A percentile compares a stretch with the other conserved stretches of the same genome.
Evolutionary conservation across 441 rosid genomes (phyloP).

Genomic region (Gossypium trilobum): DNA sequence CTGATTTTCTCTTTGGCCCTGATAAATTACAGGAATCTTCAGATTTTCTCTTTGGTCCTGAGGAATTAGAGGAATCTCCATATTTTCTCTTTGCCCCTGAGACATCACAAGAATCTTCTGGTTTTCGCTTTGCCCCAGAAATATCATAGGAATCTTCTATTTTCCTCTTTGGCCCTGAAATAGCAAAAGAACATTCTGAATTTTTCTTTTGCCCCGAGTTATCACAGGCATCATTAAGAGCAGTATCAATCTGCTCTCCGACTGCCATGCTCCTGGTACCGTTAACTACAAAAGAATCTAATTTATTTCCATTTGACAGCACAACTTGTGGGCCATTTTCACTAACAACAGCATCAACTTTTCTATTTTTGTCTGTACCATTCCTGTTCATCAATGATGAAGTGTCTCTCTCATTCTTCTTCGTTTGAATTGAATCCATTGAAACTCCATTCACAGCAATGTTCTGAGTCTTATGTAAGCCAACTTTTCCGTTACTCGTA

Average conservation of each 20-base stretch:
- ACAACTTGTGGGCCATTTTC: constrained; percentile 22
- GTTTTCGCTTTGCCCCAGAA: background rate
- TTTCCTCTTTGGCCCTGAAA: background rate
- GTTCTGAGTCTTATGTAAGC: constrained; percentile 33
- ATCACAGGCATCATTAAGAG: background rate
- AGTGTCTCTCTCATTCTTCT: constrained; percentile 34
- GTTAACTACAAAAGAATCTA: constrained; percentile 25
- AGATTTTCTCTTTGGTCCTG: background rate
- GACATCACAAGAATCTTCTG: background rate
- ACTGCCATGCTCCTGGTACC: constrained; percentile 19
- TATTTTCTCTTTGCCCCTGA: background rate
- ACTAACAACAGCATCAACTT: constrained; percentile 28
- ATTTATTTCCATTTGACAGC: constrained; percentile 30
- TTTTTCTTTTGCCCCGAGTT: background rate
- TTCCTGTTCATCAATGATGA: constrained; percentile 24
- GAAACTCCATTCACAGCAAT: constrained; percentile 29
- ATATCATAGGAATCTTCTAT: background rate
- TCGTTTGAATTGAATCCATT: constrained; percentile 21
- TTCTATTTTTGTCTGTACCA: constrained; percentile 25
- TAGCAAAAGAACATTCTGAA: background rate
- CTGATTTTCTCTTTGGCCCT: constrained; percentile 18
- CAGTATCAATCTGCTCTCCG: constrained; percentile 16
- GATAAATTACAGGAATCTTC: background rate
- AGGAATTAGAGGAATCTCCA: background rate
- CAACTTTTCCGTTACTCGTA: constrained; percentile 37